Evolutionary conservation across 208 protist species (phyloP).

Genomic region (Tritrichomonas foetus): DNA sequence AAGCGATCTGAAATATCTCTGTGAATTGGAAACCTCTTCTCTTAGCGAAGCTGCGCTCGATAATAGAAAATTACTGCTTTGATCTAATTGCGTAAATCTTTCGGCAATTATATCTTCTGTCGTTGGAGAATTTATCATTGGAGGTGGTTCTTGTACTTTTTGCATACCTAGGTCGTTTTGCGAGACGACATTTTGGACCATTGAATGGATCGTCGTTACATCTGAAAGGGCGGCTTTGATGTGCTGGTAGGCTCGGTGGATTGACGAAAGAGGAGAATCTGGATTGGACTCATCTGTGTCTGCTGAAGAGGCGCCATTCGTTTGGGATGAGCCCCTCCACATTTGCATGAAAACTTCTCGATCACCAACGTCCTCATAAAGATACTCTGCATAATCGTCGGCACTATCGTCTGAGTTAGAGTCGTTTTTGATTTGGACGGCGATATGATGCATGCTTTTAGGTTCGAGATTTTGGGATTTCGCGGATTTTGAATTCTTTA

Average conservation of each 20-base stretch:
- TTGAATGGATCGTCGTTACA: background rate
- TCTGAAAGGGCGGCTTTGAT: background rate
- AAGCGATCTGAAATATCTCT: background rate
- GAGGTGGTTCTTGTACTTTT: background rate
- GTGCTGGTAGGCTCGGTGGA: background rate
- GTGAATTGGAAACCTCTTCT: background rate
- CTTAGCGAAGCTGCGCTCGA: background rate
- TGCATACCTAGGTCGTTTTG: background rate
- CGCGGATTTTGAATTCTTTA: too few relatives aligned
- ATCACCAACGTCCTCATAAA: background rate
- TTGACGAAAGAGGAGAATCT: background rate
- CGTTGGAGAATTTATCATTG: too few relatives aligned
- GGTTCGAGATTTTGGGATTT: too few relatives aligned
- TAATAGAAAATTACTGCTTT: background rate
- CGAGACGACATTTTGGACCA: background rate
- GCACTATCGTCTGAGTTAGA: background rate
- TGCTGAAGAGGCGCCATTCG: background rate
- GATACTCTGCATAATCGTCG: background rate
- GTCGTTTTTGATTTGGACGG: constrained; percentile 5
- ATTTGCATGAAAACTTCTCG: background rate
- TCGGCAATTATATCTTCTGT: background rate
- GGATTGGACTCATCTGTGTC: background rate
- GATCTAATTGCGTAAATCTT: background rate
- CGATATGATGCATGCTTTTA: constrained; percentile 30
- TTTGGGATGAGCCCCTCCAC: background rate